Evolutionary conservation across 2,329 filamentous ascomycete genomes (phyloP).

Genomic region (Nemania abortiva): DNA sequence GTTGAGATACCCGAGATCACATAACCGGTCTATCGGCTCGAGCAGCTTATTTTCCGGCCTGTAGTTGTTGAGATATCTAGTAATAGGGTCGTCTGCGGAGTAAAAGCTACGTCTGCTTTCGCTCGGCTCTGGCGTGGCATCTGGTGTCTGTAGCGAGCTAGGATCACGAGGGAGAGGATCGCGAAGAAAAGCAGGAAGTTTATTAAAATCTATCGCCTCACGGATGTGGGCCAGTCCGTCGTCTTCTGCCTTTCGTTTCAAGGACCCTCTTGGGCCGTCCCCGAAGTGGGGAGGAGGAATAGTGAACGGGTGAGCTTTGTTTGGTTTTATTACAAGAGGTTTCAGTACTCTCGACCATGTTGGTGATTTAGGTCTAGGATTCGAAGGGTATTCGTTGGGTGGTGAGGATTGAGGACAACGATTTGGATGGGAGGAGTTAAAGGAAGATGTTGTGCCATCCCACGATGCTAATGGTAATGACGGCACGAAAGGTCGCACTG

Average conservation of each 20-base stretch:
- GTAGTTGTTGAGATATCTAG: slow-evolving; percentile 43
- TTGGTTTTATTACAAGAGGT: slow-evolving; percentile 35
- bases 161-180: too few species aligned
- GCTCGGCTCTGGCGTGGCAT: slow-evolving; percentile 40
- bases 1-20: background rate
- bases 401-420: slow-evolving; percentile 38
- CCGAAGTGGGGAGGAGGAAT: slow-evolving; percentile 5
- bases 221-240: too few species aligned
- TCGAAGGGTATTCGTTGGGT: slow-evolving; percentile 37
- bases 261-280: background rate
- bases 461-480: background rate
- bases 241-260: slow-evolving; percentile 37
- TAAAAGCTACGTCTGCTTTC: slow-evolving; percentile 26
- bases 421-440: slow-evolving; percentile 39
- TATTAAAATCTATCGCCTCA: too few species aligned
- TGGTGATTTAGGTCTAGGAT: slow-evolving; percentile 35
- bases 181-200: too few species aligned
- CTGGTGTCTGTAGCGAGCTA: slow-evolving; percentile 31
- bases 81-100: slow-evolving; percentile 41
- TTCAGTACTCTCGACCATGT: slow-evolving; percentile 39
- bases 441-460: slow-evolving; percentile 14
- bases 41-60: background rate
- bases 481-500: background rate
- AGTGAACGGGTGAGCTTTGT: background rate
- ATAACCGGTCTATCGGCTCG: too few species aligned